phyloP scores from a whole-genome alignment of 2,329 filamentous ascomycete genomes.

The Trichoderma koningiopsis region DNA sequence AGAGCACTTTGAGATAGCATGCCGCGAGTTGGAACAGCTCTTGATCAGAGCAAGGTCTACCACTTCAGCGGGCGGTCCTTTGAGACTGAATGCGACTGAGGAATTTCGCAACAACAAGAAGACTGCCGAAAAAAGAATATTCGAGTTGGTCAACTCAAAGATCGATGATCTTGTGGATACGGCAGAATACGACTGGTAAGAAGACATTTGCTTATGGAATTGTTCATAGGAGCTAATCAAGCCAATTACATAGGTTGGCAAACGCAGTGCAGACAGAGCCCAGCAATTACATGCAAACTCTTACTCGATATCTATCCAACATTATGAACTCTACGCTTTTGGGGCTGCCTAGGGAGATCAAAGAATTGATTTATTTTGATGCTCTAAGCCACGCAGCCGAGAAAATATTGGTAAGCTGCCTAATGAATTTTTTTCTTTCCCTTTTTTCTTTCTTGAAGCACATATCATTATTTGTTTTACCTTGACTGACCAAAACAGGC shows the following conservation, averaged over 20 bases:
- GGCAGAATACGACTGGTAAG: slow-evolving; percentile 91
- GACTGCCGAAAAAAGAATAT: slow-evolving; percentile 94
- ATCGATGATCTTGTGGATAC: slow-evolving; percentile 97
- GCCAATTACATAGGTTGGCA: slow-evolving; percentile 46
- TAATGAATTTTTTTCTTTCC: background rate
- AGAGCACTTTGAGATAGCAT: slow-evolving; percentile 94
- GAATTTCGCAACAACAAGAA: slow-evolving; percentile 91
- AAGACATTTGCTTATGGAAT: slow-evolving; percentile 27
- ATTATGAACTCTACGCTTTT: slow-evolving; percentile 96
- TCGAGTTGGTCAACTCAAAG: slow-evolving; percentile 97
- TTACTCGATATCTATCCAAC: slow-evolving; percentile 89
- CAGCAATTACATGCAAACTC: slow-evolving; percentile 91
- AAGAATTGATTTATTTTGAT: slow-evolving; percentile 97
- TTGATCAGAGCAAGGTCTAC: slow-evolving; percentile 84
- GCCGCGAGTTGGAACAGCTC: slow-evolving; percentile 82
- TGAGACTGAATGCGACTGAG: slow-evolving; percentile 79
- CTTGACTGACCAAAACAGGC: slow-evolving; percentile 48
- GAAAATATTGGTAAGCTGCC: slow-evolving; percentile 68
- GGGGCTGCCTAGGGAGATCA: slow-evolving; percentile 91
- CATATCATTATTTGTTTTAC: background rate
- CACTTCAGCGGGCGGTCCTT: slow-evolving; percentile 75
- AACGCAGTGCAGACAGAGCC: slow-evolving; percentile 68
- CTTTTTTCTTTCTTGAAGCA: background rate
- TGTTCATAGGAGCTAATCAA: slow-evolving; percentile 28
- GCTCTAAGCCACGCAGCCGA: slow-evolving; percentile 87